Evolutionary conservation across 129 eudicot species (phyloP), one percentile per base, ranked within the genome.

Genomic region (Cynara cardunculus): DNA sequence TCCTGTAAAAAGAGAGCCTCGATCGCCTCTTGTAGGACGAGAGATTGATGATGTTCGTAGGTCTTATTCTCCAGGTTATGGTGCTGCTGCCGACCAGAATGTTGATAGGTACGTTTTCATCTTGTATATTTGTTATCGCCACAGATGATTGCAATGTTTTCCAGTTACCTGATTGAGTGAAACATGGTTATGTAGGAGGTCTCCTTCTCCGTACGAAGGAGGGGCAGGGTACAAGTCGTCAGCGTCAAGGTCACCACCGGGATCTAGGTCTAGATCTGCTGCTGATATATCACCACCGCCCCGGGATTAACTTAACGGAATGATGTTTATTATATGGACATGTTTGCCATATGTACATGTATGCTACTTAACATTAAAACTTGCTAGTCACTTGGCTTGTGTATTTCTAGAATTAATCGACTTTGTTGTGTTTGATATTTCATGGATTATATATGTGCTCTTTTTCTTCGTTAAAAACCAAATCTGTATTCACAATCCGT

Each of bases 171-270:
- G 26, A 81, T 80, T 4, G 80, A 41, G 65, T 0, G 24, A 56
- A 56, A 56, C 24, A 56, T 56, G 65, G 65, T 25, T 41, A 27
- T 77, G n/a, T 66, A 83, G 89, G 82, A 85, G 78, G 53, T 19
- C 78, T 21, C 76, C 73, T 12, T 75, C 62, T 24, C 74, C 78
- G 16, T 61, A 79, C 39, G 87, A 85, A 25, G 79, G 82, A 34
- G 82, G 75, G 14, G 18, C 72, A 72, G 84, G 65, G 31, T 79
- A 79, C 81, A 77, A 75, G 59, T 85, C 90, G 18, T 73, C 87
- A 30, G 78, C 69, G 72, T 82, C 87, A 21, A 81, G 92, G 78
- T 89, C 90, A n/a, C 90, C 89, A 10, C 84, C 90, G 25, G 90
- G 90, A 30, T 89, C 93, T 7, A 76, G 90, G 87, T 85, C 93